phyloP scores from a whole-genome alignment of 2,329 filamentous ascomycete genomes.

The Microsporum canis region DNA sequence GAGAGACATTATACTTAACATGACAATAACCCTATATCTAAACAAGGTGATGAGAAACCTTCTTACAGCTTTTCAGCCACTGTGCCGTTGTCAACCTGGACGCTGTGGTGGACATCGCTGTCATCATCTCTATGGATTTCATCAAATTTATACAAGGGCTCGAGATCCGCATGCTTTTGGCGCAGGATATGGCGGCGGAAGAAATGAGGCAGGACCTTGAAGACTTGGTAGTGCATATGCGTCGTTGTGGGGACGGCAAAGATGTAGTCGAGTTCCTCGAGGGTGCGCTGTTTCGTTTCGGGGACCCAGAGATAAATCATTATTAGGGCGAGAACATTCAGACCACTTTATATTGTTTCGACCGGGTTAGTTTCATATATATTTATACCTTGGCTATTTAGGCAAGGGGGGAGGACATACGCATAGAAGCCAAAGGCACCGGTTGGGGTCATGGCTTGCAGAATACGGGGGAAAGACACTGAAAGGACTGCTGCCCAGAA shows the following conservation, averaged over 20 bases:
- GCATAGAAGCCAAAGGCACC: slow-evolving; percentile 52
- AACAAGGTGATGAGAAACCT: background rate
- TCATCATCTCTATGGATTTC: slow-evolving; percentile 8
- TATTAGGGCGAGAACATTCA: slow-evolving; percentile 50
- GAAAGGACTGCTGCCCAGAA: slow-evolving; percentile 42
- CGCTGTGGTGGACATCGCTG: background rate
- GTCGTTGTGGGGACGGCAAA: slow-evolving; percentile 48
- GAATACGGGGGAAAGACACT: slow-evolving; percentile 40
- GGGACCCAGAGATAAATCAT: slow-evolving; percentile 54
- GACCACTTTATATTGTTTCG: slow-evolving; percentile 25
- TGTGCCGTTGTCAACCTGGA: background rate
- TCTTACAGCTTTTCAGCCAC: background rate
- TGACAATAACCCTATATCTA: background rate
- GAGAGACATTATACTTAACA: slow-evolving; percentile 1
- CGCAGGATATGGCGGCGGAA: slow-evolving; percentile 47
- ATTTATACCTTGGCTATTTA: background rate
- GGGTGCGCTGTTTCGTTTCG: slow-evolving; percentile 46
- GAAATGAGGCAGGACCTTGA: slow-evolving; percentile 50
- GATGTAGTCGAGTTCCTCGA: slow-evolving; percentile 49
- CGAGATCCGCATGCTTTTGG: slow-evolving; percentile 33
- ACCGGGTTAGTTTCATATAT: slow-evolving; percentile 14
- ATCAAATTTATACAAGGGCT: slow-evolving; percentile 45
- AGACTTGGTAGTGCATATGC: slow-evolving; percentile 48
- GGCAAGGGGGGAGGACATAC: slow-evolving; percentile 21
- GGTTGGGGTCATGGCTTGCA: slow-evolving; percentile 38